Evolutionary conservation across 1,139 yeast genomes (phyloP).

Genomic region (Geotrichum siamense): DNA sequence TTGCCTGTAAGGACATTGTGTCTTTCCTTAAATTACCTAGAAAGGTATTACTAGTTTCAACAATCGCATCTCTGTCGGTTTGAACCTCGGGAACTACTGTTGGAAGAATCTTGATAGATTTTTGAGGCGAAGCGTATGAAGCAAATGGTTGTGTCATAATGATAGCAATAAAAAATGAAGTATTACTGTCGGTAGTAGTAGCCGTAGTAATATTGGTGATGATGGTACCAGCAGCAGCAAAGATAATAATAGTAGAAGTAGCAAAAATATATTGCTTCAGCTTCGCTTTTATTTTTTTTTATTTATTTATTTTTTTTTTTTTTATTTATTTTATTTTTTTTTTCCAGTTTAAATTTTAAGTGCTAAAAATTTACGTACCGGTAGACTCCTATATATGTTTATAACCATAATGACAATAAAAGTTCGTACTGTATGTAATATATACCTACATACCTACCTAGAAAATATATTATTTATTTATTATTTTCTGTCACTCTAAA

Average conservation of each 20-base stretch:
- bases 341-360: constrained; percentile 8
- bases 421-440: too few relatives aligned
- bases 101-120: background rate
- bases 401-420: too few relatives aligned
- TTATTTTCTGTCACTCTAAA: too few relatives aligned
- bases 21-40: constrained; percentile 3
- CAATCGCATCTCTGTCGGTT: constrained; percentile 3
- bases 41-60: background rate
- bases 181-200: too few relatives aligned
- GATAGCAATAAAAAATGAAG: background rate
- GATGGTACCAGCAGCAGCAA: too few relatives aligned
- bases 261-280: background rate
- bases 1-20: background rate
- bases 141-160: constrained; percentile 3
- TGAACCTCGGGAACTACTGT: background rate
- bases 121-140: background rate
- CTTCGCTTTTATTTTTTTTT: background rate
- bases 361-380: too few relatives aligned
- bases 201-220: too few relatives aligned
- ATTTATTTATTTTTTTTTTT: constrained; percentile 1
- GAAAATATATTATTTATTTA: too few relatives aligned
- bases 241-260: too few relatives aligned
- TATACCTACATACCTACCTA: too few relatives aligned
- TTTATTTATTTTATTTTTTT: constrained; percentile 3
- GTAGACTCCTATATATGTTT: too few relatives aligned